Evolutionary conservation across 352 stramenopile species (phyloP).

Genomic region (Phytopythium delawarense): DNA sequence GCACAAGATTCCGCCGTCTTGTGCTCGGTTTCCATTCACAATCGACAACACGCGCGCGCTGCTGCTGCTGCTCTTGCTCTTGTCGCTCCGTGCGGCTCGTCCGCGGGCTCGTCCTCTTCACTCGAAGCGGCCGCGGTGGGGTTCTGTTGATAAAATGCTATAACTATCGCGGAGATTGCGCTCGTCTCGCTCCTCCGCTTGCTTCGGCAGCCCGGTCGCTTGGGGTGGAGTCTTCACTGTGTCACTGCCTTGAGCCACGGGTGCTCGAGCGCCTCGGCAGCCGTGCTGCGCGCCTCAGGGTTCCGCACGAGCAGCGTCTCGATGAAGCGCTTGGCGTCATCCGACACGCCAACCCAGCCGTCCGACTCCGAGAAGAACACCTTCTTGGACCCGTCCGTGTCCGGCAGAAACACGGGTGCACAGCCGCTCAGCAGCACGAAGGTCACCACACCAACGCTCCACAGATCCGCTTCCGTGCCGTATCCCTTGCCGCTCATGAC

Average conservation of each 20-base stretch:
- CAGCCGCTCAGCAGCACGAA: conserved; percentile 87
- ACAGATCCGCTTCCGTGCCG: conserved; percentile 92
- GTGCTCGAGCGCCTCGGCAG: conserved; percentile 66
- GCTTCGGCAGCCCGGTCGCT: no score
- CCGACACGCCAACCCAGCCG: conserved; percentile 50
- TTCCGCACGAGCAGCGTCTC: conserved; percentile 71
- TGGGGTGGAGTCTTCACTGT: not conserved
- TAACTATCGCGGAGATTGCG: conserved; percentile 14
- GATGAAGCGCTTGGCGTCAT: conserved; percentile 66
- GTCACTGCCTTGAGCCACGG: conserved; percentile 53
- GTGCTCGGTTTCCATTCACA: not conserved
- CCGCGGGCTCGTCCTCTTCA: conserved; percentile 4
- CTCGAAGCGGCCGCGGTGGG: conserved; percentile 1
- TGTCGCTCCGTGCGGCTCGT: conserved; percentile 6
- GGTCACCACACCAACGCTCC: conserved; percentile 90
- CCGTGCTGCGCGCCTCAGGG: conserved; percentile 67
- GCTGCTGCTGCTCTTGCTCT: conserved; percentile 7
- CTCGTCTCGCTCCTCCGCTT: not conserved
- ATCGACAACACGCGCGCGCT: not conserved
- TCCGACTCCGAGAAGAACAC: conserved; percentile 71
- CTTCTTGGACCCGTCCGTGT: conserved; percentile 55
- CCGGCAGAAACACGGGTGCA: conserved; percentile 67
- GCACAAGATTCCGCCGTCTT: not conserved
- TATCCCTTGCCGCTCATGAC: conserved; percentile 91
- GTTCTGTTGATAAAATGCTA: conserved; percentile 23